These are phyloP conservation scores for Pulveroboletus sp. DNA, from an alignment of 768 basidiomycete species.

Conservation along the genomic window DNA sequence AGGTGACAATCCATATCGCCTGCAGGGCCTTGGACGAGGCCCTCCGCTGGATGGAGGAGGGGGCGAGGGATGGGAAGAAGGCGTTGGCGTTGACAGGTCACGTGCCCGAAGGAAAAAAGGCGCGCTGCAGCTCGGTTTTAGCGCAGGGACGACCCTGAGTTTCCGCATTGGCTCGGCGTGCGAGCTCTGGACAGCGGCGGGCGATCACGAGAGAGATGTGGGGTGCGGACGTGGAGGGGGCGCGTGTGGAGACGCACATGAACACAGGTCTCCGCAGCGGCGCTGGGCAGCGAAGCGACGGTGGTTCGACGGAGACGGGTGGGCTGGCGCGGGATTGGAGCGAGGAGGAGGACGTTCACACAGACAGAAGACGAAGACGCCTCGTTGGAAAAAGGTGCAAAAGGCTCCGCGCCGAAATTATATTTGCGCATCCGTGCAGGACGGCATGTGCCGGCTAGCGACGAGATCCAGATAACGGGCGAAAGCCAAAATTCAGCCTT, in stretches of 20 bases:
- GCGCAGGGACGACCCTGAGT: background rate
- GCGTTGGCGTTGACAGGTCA: constrained; percentile 14
- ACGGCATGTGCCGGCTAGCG: constrained; percentile 28
- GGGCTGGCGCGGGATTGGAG: constrained; percentile 10
- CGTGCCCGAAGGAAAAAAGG: constrained; percentile 22
- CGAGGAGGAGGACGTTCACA: constrained; percentile 16
- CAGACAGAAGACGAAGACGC: constrained; percentile 8
- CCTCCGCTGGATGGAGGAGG: constrained; percentile 1
- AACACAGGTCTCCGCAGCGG: background rate
- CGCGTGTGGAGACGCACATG: constrained; percentile 3
- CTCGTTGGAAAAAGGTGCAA: constrained; percentile 11
- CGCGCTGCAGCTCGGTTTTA: background rate
- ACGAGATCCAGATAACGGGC: constrained; percentile 29
- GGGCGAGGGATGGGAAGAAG: background rate
- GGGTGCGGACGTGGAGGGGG: constrained; percentile 7
- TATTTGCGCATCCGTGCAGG: constrained; percentile 23
- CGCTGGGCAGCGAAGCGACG: background rate
- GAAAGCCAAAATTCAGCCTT: constrained; percentile 33
- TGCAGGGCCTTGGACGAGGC: constrained; percentile 7
- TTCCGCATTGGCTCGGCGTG: background rate
- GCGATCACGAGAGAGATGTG: background rate
- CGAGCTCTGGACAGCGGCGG: too few species aligned
- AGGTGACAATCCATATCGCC: constrained; percentile 14
- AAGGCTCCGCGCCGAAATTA: constrained; percentile 32
- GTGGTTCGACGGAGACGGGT: constrained; percentile 1